Evolutionary conservation across 495 filamentous ascomycete genomes (phyloP), one percentile per base, ranked within the genome.

Genomic region (Neurospora sp.): DNA sequence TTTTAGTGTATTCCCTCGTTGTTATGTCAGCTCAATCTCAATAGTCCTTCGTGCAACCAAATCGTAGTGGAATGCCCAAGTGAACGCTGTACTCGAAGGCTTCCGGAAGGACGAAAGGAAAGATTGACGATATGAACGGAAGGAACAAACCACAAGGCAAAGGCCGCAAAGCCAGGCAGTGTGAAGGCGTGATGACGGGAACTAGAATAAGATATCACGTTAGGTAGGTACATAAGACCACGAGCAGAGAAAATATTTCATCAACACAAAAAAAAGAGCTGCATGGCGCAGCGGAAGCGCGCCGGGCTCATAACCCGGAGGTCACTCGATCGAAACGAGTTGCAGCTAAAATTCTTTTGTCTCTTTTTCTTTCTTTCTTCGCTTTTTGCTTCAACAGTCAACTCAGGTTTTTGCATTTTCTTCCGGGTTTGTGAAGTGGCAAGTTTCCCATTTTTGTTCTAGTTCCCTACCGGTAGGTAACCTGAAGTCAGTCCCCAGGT

Each of bases 291-390:
- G 71, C 71, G 71, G 71, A 72, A 72, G 71, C 71, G 71, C 71
- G 71, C 71, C 71, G 71, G 71, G 71, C 71, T 72, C 71, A 72
- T 72, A 72, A 72, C 71, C 71, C 71, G 71, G 71, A 72, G 71
- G 71, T 41, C 71, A 72, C 71, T 69, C 59, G 71, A 72, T 72
- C 71, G 71, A 72, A 72, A 72, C 71, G 59, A 69, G 71, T 72
- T 72, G 42, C 38, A 73, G 69, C 68, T 45, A 70, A 38, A 20
- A 41, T 41, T 41, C 27, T 20, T 72, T 73, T 61, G 17, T 7
- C 8, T 31, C 27, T 31, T 14, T 38, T 70, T 70, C 38, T 17
- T n/a, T 22, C 4, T 40, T 73, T 39, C 8, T 17, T 22, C 20
- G 16, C 39, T 35, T 12, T 22, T 17, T 69, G 35, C 22, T 4